Conservation (phyloP, 805 yeast genomes). For the Ogataea methanolica region DNA sequence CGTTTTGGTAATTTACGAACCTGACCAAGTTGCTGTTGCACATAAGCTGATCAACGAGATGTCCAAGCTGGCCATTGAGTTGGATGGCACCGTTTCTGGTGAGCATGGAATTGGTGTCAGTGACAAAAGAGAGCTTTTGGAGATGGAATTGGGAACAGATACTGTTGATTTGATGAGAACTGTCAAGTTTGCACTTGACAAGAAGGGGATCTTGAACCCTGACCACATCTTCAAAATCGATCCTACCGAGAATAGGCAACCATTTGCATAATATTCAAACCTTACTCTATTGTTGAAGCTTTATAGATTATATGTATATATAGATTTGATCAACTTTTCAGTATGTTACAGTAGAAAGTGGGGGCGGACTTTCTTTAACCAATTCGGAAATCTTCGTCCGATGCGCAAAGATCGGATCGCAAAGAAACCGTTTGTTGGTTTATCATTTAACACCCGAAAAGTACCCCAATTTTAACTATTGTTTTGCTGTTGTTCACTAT, state of each 20-base stretch:
- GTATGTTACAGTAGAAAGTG: no score
- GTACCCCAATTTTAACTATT: no score
- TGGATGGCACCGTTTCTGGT: slow-evolving; percentile 83
- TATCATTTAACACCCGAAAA: no score
- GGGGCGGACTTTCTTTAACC: no score
- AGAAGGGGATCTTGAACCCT: slow-evolving; percentile 68
- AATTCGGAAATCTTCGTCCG: no score
- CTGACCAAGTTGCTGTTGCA: slow-evolving; percentile 43
- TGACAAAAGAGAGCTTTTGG: slow-evolving; percentile 53
- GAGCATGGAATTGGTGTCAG: slow-evolving; percentile 87
- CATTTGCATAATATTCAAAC: slow-evolving; percentile 10
- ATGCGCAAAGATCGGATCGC: no score
- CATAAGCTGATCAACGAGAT: slow-evolving; percentile 51
- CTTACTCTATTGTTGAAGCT: no score
- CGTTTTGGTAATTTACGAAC: slow-evolving; percentile 55
- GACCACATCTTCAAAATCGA: slow-evolving; percentile 74
- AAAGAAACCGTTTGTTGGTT: no score
- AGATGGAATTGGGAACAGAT: slow-evolving; percentile 60
- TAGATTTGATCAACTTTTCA: no score
- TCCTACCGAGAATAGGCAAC: slow-evolving; percentile 35
- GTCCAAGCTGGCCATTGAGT: slow-evolving; percentile 59
- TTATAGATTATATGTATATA: no score
- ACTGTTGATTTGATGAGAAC: slow-evolving; percentile 71
- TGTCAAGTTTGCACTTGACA: slow-evolving; percentile 69
- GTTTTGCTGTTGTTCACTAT: no score